Percentiles rank a stretch among this genome's conserved stretches.
phyloP scores from a whole-genome alignment of 257 asterid species.

The Orobanche coerulescens region DNA sequence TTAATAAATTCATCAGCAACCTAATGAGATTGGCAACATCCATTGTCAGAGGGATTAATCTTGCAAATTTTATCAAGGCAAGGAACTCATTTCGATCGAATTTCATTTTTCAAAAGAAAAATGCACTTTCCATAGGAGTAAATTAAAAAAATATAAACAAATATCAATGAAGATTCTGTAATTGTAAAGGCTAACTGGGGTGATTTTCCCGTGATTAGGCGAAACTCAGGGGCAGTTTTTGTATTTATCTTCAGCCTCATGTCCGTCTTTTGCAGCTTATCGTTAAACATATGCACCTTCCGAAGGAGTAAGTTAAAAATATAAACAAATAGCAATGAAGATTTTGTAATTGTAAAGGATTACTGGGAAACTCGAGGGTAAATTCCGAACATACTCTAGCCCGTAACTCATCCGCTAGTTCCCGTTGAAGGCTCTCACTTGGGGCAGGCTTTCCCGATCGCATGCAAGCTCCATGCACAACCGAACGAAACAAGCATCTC shows the following conservation, averaged over 20 bases:
- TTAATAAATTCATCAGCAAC: conserved; percentile 78
- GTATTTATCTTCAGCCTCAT: neutral
- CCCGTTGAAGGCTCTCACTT: conserved; percentile 56
- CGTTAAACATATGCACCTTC: neutral
- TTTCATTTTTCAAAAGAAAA: neutral
- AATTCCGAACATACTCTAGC: conserved; percentile 45
- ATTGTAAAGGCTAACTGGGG: no score
- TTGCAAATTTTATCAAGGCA: conserved; percentile 3
- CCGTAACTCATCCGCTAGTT: conserved; percentile 78
- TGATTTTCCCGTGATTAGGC: no score
- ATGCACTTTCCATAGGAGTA: no score
- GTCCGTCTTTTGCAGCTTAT: neutral
- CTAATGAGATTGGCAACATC: conserved; percentile 32
- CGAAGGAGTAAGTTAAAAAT: neutral
- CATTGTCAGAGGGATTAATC: conserved; percentile 22
- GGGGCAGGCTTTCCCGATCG: conserved; percentile 71
- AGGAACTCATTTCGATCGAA: conserved; percentile 9
- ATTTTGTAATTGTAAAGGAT: no score
- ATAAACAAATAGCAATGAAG: no score
- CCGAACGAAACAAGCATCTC: conserved; percentile 93
- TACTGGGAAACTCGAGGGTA: no score
- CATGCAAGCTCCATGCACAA: conserved; percentile 86
- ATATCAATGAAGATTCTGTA: no score
- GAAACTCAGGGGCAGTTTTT: no score
- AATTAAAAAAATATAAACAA: no score